phyloP scores from a whole-genome alignment of 208 protist genomes.

The Acanthamoeba culbertsoni region DNA sequence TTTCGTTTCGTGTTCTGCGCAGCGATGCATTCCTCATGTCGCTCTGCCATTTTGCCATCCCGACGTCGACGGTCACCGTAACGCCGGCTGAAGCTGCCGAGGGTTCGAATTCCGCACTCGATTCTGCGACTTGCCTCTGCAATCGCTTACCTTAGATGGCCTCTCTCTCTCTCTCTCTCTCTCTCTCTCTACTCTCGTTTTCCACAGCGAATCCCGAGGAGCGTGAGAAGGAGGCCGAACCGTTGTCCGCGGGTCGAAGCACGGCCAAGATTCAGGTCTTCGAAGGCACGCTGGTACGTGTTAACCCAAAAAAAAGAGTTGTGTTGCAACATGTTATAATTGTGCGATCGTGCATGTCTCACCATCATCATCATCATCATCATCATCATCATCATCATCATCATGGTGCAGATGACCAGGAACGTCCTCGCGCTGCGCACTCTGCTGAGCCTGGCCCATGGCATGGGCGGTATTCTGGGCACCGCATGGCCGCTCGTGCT shows the following conservation, averaged over 20 bases:
- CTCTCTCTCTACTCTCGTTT: neutral
- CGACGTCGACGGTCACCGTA: neutral
- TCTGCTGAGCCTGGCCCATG: conserved; percentile 73
- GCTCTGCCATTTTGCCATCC: conserved; percentile 52
- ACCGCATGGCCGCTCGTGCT: conserved; percentile 70
- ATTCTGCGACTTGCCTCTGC: no score
- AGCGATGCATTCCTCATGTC: conserved; percentile 71
- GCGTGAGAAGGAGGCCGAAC: neutral
- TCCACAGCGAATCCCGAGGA: no score
- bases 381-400: neutral
- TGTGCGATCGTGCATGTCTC: neutral
- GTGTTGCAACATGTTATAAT: neutral
- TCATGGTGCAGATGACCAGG: conserved; percentile 27
- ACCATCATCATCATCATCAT: neutral
- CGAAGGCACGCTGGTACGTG: neutral
- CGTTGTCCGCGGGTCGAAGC: neutral
- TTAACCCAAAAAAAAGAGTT: neutral
- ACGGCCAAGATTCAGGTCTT: conserved; percentile 32
- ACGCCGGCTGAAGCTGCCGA: neutral
- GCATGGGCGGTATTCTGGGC: conserved; percentile 71
- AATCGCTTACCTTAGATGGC: no score
- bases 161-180: no score
- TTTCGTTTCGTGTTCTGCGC: neutral
- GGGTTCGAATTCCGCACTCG: no score
- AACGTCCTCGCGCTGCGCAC: conserved; percentile 69